Evolutionary conservation across 305 asterid species (phyloP).

Genomic region (Petunia hybrid): DNA sequence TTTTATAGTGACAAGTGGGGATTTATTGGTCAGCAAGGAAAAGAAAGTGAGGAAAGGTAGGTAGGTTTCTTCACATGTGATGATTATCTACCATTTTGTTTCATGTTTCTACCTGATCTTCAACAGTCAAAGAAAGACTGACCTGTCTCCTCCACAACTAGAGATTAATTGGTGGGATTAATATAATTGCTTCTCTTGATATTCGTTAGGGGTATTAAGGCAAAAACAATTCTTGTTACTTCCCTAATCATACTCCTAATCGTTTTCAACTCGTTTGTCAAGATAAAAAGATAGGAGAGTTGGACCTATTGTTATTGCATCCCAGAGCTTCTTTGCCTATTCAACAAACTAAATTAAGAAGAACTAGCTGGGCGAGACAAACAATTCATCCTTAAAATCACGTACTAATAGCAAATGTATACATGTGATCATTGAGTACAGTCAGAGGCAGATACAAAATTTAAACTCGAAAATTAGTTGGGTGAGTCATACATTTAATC

Average conservation of each 20-base stretch:
- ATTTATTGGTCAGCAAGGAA: constrained; percentile 14
- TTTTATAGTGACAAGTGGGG: neutral
- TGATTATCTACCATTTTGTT: constrained; percentile 15
- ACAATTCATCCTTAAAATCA: neutral
- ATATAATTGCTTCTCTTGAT: neutral
- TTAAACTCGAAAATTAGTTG: too few species aligned
- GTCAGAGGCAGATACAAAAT: too few species aligned
- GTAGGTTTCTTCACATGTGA: constrained; percentile 3
- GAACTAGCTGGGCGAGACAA: neutral
- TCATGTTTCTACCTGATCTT: constrained; percentile 9
- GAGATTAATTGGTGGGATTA: neutral
- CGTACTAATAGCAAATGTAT: neutral
- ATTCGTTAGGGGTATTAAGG: neutral
- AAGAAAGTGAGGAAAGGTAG: constrained; percentile 28
- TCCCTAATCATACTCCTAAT: constrained; percentile 40
- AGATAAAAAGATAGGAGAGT: constrained; percentile 58
- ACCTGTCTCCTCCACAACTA: neutral
- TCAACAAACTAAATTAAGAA: constrained; percentile 46
- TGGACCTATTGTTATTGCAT: constrained; percentile 56
- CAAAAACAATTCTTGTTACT: neutral
- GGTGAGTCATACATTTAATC: too few species aligned
- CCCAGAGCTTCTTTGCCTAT: constrained; percentile 63
- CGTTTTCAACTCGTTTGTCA: constrained; percentile 54
- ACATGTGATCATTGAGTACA: neutral
- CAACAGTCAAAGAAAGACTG: neutral